phyloP scores from a whole-genome alignment of 306 rosid genomes.

The Lathyrus aphaca region DNA sequence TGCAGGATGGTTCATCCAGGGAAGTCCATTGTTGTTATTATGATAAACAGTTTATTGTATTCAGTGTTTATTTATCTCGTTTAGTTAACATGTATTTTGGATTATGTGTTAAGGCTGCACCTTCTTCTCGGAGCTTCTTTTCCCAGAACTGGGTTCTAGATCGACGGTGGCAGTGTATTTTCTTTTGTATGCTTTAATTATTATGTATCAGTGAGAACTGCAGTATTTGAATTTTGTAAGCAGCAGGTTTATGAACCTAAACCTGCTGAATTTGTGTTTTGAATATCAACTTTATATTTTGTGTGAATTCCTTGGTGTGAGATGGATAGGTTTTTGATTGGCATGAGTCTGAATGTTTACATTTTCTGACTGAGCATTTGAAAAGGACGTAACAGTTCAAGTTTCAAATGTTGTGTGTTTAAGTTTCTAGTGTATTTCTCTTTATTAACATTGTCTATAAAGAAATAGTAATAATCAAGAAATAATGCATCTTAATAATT shows the following conservation, averaged over 20 bases:
- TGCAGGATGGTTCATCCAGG: background rate
- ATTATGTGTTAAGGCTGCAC: background rate
- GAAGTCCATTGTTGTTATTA: background rate
- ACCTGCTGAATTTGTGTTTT: background rate
- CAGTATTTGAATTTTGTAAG: background rate
- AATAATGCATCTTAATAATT: no score
- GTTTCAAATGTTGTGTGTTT: no score
- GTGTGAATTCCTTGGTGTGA: background rate
- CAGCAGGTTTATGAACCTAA: background rate
- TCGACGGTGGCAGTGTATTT: background rate
- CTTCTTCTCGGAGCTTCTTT: background rate
- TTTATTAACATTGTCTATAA: no score
- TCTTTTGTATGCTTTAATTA: background rate
- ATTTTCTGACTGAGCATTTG: no score
- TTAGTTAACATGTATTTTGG: background rate
- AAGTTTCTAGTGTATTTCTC: no score
- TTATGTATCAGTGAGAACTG: background rate
- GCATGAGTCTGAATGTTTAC: no score
- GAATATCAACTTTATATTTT: background rate
- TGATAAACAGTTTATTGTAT: background rate
- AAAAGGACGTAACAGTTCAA: no score
- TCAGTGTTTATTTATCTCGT: background rate
- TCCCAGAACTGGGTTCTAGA: slow-evolving; percentile 10
- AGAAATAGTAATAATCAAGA: no score
- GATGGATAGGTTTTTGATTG: background rate